These are phyloP conservation scores for Symbiodinium natans DNA, from an alignment of 73 alveolate species.

Conservation along the genomic window DNA sequence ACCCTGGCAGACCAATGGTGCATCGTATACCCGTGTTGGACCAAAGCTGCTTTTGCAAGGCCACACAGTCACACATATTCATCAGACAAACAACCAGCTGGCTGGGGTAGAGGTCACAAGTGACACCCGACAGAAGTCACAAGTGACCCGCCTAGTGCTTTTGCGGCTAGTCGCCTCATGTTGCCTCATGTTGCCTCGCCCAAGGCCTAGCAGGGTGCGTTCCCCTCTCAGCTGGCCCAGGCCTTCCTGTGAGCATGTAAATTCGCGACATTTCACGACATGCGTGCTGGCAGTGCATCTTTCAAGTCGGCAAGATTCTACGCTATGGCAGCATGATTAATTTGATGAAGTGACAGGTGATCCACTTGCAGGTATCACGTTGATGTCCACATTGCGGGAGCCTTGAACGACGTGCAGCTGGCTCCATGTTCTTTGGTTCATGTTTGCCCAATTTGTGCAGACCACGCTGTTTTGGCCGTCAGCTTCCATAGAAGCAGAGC, in stretches of 20 bases:
- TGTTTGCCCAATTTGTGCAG: not conserved
- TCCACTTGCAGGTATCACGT: constrained; percentile 60
- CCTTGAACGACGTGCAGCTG: not conserved
- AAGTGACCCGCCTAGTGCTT: too few species aligned
- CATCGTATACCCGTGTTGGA: too few species aligned
- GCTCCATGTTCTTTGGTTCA: not conserved
- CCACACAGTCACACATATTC: not conserved
- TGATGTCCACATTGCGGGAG: constrained; percentile 53
- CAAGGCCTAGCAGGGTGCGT: not conserved
- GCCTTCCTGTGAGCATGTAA: too few species aligned
- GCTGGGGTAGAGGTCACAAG: too few species aligned
- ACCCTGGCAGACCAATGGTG: not conserved
- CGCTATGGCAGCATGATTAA: too few species aligned
- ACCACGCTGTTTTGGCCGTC: not conserved
- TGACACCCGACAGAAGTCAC: too few species aligned
- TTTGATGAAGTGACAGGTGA: constrained; percentile 16
- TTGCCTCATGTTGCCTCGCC: too few species aligned
- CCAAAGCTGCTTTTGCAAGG: not conserved
- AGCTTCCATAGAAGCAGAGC: not conserved
- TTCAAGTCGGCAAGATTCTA: too few species aligned
- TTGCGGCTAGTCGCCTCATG: too few species aligned
- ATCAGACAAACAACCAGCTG: not conserved
- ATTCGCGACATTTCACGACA: too few species aligned
- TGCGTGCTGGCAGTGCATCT: too few species aligned
- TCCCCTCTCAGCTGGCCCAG: not conserved